Evolutionary conservation across 495 filamentous ascomycete species (phyloP), one percentile per base, ranked within the genome.

Genomic region (Xylaria grammica): DNA sequence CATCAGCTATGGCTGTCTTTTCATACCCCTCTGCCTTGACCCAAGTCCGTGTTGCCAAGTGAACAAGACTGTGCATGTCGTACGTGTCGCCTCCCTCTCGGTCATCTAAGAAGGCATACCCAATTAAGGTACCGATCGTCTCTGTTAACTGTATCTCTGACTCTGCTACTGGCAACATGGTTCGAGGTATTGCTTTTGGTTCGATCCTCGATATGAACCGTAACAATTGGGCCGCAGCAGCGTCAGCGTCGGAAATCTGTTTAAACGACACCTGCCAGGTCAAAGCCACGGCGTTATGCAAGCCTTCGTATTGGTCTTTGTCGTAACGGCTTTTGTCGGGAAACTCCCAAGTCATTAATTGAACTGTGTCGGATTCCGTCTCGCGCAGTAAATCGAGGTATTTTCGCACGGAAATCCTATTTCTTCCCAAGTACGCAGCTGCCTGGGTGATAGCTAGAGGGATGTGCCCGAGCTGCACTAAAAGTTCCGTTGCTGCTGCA

Each of bases 191-290:
- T 15, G 63, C 62, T 58, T 72, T 77, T 6, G 65, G 68, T 32
- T 80, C 73, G 1, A 86, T 49, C 19, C 77, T 78, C 4, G 80
- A 67, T 68, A 86, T 79, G 57, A 82, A 76, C 0, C 65, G 69
- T 0, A 87, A 63, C 51, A 76, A 75, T 0, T 81, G 65, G 0
- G 75, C 68, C 0, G 83, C 81, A 0, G 73, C 9, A 0, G 38
- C 45, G 40, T 79, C 56, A 2, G 58, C 46, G 8, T 70, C 38
- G 30, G 62, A 73, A 11, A 87, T 82, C 63, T 86, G 79, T 0
- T 74, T 61, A 53, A 87, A 84, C 0, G 84, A 85, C 0, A 85
- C 79, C 0, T 82, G 71, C 85, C 82, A 88, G 0, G 85, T 89
- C 0, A 74, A 77, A 1, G 81, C 83, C 0, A 88, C 75, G 4